Base-by-base conservation (phyloP, 2,329 filamentous ascomycete species). In the Colletotrichum lindemuthianum region DNA sequence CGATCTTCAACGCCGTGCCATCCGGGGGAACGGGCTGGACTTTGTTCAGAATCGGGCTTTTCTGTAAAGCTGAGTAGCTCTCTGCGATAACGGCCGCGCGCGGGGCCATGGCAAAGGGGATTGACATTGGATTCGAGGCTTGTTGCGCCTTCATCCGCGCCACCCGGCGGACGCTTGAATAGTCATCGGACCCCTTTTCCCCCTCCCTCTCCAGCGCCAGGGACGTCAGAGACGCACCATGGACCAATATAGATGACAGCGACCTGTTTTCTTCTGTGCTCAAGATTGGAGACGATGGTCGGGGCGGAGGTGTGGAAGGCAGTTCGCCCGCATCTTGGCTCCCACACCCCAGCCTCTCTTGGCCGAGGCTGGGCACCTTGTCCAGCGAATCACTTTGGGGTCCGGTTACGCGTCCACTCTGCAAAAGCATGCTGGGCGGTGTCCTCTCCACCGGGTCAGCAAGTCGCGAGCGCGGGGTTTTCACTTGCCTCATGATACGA, bases 1-100 rank as follows among this genome's bases (percentile, higher is more conserved):
- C 63, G 52, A 65, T 65, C 63, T 32, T 49, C 16, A 24, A 57
- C 59, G 52, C 58, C 58, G 59, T 37, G 51, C 47, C 59, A 63
- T 65, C 63, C 52, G 51, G 58, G 40, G 50, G 58, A 48, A 16
- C 16, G 41, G 47, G 32, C 61, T 57, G 40, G 58, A 45, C 51
- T 44, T 55, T 48, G 24, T 39, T 50, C 16, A 34, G 37, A 40
- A 55, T 47, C 40, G 40, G 53, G 50, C 45, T 41, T 41, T 34
- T 34, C 41, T 15, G 32, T 34, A 33, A 16, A 48, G 16, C n/a
- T 24, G 44, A 32, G 34, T 50, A 32, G 37, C 12, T 5, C 41
- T 37, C 61, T 57, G 58, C 58, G 51, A 57, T 52, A 52, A 57
- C 58, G 58, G 51, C 61, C 45, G 34, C 40, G 36, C 36, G 41